Percentiles rank a stretch among this genome's conserved stretches.
These are phyloP conservation scores for Schizopora paradoxa DNA, from an alignment of 1,284 basidiomycete genomes.

Conservation along the genomic window DNA sequence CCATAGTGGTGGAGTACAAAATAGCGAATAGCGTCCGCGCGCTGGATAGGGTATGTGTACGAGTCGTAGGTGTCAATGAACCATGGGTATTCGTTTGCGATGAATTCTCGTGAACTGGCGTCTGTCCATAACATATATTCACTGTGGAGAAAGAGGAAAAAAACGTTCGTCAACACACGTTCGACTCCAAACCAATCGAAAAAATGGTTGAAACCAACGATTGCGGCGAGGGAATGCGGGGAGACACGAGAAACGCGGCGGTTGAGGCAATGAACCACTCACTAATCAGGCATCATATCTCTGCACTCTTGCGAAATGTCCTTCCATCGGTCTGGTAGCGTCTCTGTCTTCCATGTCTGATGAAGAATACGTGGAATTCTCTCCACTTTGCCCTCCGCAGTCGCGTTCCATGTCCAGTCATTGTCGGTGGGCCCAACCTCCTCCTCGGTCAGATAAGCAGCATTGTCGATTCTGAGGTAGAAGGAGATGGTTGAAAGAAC, in stretches of 20 bases:
- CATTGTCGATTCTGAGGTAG: constrained; percentile 80
- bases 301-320: constrained; percentile 74
- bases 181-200: background rate
- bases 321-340: constrained; percentile 81
- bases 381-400: constrained; percentile 56
- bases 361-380: constrained; percentile 91
- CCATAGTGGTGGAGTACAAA: constrained; percentile 95
- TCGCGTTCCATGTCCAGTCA: constrained; percentile 51
- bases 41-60: constrained; percentile 93
- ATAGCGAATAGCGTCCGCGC: constrained; percentile 97
- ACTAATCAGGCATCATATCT: constrained; percentile 95
- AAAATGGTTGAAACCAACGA: too few species aligned
- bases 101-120: constrained; percentile 83
- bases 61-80: constrained; percentile 90
- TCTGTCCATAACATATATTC: constrained; percentile 99
- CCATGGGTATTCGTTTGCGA: constrained; percentile 84
- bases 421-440: constrained; percentile 64
- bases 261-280: constrained; percentile 36
- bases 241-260: too few species aligned
- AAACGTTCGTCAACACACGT: constrained; percentile 5
- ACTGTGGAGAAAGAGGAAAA: constrained; percentile 36
- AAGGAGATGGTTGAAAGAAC: constrained; percentile 89
- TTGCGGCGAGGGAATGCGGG: too few species aligned
- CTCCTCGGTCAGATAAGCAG: constrained; percentile 73
- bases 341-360: constrained; percentile 97